Conservation (phyloP, 225 moss, liverwort and hornwort species). For the Sphagnum contortum region DNA sequence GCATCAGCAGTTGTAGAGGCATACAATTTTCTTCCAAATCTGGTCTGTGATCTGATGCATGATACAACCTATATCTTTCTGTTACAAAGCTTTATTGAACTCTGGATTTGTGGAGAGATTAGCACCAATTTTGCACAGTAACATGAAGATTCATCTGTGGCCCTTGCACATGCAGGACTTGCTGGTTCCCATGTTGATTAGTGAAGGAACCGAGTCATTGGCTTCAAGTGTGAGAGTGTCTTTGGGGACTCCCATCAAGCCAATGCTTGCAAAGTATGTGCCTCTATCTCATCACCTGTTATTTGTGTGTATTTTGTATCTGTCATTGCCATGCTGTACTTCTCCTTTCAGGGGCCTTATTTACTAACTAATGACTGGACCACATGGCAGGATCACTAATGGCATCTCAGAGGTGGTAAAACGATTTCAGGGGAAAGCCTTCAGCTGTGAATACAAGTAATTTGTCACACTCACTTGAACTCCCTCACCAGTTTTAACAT, state of each 20-base stretch:
- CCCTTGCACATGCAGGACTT: constrained; percentile 42
- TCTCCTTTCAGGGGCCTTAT: too few species aligned
- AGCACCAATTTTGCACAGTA: too few species aligned
- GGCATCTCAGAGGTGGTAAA: constrained; percentile 80
- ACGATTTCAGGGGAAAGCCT: constrained; percentile 63
- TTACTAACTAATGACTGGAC: too few species aligned
- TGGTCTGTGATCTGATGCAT: constrained; percentile 28
- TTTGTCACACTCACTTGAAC: not conserved
- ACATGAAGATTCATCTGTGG: not conserved
- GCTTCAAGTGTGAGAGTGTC: constrained; percentile 52
- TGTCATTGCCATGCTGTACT: too few species aligned
- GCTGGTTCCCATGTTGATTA: constrained; percentile 69
- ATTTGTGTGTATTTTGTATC: too few species aligned
- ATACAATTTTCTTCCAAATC: constrained; percentile 81
- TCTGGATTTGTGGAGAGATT: too few species aligned
- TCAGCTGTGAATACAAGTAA: constrained; percentile 94
- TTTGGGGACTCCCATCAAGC: constrained; percentile 87
- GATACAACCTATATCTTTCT: too few species aligned
- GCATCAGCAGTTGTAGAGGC: constrained; percentile 70
- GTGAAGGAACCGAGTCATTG: constrained; percentile 53
- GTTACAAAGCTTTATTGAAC: too few species aligned
- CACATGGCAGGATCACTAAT: constrained; percentile 60
- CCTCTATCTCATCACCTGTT: too few species aligned
- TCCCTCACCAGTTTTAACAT: too few species aligned
- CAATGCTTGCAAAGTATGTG: constrained; percentile 88